A percentile compares a stretch with the other conserved stretches of the same genome.
Conservation (phyloP, 2,329 filamentous ascomycete genomes). For the Stemphylium vesicarium region DNA sequence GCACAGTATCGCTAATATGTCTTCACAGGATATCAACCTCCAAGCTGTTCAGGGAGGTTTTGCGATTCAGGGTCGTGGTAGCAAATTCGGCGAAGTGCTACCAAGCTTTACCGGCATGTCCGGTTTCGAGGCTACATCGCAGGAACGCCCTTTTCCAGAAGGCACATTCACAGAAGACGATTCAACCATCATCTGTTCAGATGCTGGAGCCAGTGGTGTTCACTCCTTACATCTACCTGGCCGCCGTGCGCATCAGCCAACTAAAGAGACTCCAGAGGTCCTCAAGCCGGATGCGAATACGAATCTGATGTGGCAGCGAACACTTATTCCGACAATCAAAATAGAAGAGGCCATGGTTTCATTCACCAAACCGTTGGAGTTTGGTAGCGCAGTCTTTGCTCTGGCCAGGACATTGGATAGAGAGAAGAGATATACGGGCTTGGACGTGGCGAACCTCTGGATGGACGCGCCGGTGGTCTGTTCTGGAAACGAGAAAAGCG, state of each 20-base stretch:
- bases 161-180: conserved; percentile 19
- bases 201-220: conserved; percentile 40
- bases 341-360: neutral
- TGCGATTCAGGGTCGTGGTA: conserved; percentile 36
- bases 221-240: conserved; percentile 1
- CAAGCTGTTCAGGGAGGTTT: conserved; percentile 36
- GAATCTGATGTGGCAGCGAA: conserved; percentile 44
- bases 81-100: conserved; percentile 27
- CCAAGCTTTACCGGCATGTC: conserved; percentile 1
- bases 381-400: conserved; percentile 35
- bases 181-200: conserved; percentile 31
- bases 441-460: conserved; percentile 30
- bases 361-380: neutral
- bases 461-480: conserved; percentile 24
- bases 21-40: neutral
- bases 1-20: conserved; percentile 25
- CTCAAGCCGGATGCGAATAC: conserved; percentile 47
- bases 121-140: neutral
- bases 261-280: conserved; percentile 8
- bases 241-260: neutral
- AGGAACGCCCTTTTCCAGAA: conserved; percentile 16
- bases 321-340: conserved; percentile 36
- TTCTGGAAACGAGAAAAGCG: neutral
- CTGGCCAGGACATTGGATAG: conserved; percentile 23
- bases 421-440: conserved; percentile 16